These are phyloP conservation scores for Cryphonectria naterciae DNA, from an alignment of 2,329 filamentous ascomycete species.

Conservation along the genomic window DNA sequence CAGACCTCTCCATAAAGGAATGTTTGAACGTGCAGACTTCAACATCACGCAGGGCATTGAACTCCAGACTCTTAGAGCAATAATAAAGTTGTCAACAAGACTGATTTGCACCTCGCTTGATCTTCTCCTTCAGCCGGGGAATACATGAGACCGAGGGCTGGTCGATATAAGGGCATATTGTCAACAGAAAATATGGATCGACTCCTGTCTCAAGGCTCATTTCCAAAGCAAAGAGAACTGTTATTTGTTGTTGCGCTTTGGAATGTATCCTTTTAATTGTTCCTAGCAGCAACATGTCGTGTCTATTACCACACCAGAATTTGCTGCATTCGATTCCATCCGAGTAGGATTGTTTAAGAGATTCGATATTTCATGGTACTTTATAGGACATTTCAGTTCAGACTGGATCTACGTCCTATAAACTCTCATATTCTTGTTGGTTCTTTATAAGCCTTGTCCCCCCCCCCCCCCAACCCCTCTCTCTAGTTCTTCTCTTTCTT, in stretches of 20 bases:
- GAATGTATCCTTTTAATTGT: too few species aligned
- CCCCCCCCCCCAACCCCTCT: too few species aligned
- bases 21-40: neutral
- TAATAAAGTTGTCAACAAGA: neutral
- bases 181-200: neutral
- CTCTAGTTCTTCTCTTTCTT: too few species aligned
- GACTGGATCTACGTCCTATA: too few species aligned
- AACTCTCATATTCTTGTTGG: too few species aligned
- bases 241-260: too few species aligned
- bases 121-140: neutral
- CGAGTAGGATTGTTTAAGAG: too few species aligned
- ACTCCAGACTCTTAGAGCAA: neutral
- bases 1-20: neutral
- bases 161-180: neutral
- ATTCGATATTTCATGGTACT: too few species aligned
- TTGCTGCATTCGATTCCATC: too few species aligned
- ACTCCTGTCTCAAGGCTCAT: neutral
- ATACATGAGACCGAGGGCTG: neutral
- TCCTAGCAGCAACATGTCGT: neutral
- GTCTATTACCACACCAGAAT: neutral
- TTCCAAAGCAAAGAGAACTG: neutral
- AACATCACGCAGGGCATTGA: too few species aligned
- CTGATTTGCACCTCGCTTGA: neutral
- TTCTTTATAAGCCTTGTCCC: too few species aligned
- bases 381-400: too few species aligned